phyloP scores from a whole-genome alignment of 192 early-diverging fungal genomes.

The Mortierella alpina region DNA sequence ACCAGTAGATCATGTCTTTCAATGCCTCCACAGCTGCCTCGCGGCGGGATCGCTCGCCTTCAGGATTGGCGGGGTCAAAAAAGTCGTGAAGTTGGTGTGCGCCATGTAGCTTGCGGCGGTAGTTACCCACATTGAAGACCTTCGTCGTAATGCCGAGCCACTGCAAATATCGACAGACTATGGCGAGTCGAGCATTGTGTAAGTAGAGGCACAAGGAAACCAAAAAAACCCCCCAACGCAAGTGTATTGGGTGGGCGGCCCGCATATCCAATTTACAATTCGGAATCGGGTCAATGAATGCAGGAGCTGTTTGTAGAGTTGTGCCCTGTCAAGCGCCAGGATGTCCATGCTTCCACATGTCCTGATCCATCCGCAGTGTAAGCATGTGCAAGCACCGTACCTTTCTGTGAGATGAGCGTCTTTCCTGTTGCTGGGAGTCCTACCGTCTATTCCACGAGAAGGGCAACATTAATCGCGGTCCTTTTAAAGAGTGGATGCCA shows the following conservation, averaged over 20 bases:
- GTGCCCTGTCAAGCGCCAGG: background rate
- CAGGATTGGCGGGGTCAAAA: slow-evolving; percentile 89
- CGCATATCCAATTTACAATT: no score
- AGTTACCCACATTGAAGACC: slow-evolving; percentile 99
- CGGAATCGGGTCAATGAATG: no score
- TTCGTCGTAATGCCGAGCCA: slow-evolving; percentile 95
- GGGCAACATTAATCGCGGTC: background rate
- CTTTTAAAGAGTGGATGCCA: background rate
- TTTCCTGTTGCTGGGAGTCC: slow-evolving; percentile 94
- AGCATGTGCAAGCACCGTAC: slow-evolving; percentile 51
- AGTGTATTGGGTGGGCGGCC: no score
- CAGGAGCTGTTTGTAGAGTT: background rate
- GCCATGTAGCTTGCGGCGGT: slow-evolving; percentile 91
- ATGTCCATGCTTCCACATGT: background rate
- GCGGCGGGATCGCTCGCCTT: slow-evolving; percentile 76
- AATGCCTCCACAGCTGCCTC: slow-evolving; percentile 88
- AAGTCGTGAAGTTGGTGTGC: slow-evolving; percentile 85
- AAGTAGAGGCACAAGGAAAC: slow-evolving; percentile 3
- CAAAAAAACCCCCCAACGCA: background rate
- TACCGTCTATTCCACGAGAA: slow-evolving; percentile 74
- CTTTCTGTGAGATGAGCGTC: slow-evolving; percentile 94
- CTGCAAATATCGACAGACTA: slow-evolving; percentile 90
- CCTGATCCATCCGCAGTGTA: background rate
- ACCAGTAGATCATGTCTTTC: slow-evolving; percentile 94
- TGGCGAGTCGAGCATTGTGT: slow-evolving; percentile 1